phyloP scores from a whole-genome alignment of 2,329 filamentous ascomycete genomes.

The Ophiostoma sp. region DNA sequence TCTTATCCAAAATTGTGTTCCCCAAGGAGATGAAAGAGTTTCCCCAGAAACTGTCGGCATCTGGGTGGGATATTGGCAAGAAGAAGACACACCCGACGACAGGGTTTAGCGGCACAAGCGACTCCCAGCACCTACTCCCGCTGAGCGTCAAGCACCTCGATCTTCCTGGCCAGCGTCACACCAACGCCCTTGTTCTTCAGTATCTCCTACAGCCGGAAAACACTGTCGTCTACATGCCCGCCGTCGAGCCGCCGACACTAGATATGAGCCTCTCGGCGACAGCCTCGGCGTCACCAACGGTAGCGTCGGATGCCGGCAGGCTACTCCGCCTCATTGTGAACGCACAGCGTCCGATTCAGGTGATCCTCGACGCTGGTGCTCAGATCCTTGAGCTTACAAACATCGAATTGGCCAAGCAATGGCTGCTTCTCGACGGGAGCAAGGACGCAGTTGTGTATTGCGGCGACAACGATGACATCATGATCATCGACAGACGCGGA shows the following conservation, averaged over 20 bases:
- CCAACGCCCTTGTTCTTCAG: slow-evolving; percentile 60
- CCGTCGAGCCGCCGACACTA: not conserved
- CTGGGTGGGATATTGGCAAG: slow-evolving; percentile 60
- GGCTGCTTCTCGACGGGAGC: slow-evolving; percentile 42
- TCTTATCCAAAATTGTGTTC: slow-evolving; percentile 53
- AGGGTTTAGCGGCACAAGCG: slow-evolving; percentile 67
- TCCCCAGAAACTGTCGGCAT: slow-evolving; percentile 55
- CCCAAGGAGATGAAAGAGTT: slow-evolving; percentile 59
- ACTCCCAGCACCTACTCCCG: slow-evolving; percentile 55
- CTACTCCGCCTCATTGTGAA: slow-evolving; percentile 43
- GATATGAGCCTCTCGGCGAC: too few relatives aligned
- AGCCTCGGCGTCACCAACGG: not conserved
- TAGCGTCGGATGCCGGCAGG: slow-evolving; percentile 34
- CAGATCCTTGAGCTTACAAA: slow-evolving; percentile 62
- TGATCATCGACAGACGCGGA: slow-evolving; percentile 46
- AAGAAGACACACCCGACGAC: slow-evolving; percentile 46
- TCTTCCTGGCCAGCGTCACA: slow-evolving; percentile 51
- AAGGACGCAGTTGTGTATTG: slow-evolving; percentile 52
- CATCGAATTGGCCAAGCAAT: slow-evolving; percentile 45
- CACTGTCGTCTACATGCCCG: slow-evolving; percentile 31
- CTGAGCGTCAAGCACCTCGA: slow-evolving; percentile 52
- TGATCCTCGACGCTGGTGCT: slow-evolving; percentile 67
- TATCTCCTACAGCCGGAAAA: slow-evolving; percentile 54
- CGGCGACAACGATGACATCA: slow-evolving; percentile 49
- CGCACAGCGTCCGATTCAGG: slow-evolving; percentile 41